Evolutionary conservation across 176 grass and related monocot genomes (phyloP).

Genomic region (Typha latifolia): DNA sequence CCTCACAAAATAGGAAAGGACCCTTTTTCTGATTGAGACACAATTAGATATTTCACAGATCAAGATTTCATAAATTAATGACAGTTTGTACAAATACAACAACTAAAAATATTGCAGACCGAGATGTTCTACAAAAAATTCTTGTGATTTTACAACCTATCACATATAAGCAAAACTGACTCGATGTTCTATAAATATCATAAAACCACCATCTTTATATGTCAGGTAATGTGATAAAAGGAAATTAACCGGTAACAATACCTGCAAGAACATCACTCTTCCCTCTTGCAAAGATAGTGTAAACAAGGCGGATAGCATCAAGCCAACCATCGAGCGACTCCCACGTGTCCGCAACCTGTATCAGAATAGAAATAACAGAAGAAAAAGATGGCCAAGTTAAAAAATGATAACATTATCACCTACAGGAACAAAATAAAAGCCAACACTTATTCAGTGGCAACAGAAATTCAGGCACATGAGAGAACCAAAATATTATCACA

Average conservation of each 20-base stretch:
- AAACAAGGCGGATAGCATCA: slow-evolving; percentile 82
- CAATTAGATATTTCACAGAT: no score
- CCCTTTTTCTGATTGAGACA: no score
- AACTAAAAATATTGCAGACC: neutral
- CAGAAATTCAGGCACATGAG: no score
- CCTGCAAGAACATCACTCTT: slow-evolving; percentile 87
- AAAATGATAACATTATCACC: neutral
- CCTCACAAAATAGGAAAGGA: no score
- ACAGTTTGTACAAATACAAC: neutral
- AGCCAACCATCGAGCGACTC: slow-evolving; percentile 80
- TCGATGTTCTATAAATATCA: neutral
- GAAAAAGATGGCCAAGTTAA: neutral
- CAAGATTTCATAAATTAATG: no score
- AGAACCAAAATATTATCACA: no score
- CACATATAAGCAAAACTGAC: neutral
- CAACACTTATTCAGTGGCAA: no score
- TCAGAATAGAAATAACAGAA: neutral
- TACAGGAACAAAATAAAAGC: no score
- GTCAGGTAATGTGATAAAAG: neutral
- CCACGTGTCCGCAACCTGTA: slow-evolving; percentile 90
- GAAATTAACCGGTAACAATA: slow-evolving; percentile 73
- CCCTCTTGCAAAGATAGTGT: slow-evolving; percentile 88
- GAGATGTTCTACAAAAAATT: neutral
- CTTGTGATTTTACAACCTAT: neutral
- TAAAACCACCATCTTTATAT: neutral